Base-by-base conservation (phyloP, 352 stramenopile species). In the Globisporangium camurandrum region DNA sequence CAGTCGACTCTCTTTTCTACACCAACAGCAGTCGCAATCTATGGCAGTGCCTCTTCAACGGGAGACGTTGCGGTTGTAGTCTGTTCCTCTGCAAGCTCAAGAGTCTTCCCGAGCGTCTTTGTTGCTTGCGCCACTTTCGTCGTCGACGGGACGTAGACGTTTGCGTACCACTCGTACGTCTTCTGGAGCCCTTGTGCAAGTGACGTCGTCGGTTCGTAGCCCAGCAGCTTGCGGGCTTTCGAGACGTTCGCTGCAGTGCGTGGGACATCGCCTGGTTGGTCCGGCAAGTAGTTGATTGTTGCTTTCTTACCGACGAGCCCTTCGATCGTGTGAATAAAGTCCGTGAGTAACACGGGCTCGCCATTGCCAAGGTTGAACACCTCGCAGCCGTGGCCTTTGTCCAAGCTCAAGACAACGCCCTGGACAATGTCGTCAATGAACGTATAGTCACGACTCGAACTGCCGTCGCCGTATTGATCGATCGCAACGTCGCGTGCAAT, bases 381-480 rank as follows among this genome's bases (percentile, higher is more conserved):
- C 69, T 98, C 73, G 64, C 95, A 98, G 19, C 91, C 83, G 5
- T 46, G 46, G 5, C 58, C 75, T 34, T 66, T 80, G 61, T 92
- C 78, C 26, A 84, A 66, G 53, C 71, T 84, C 55, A 90, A 58
- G 44, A 92, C 12, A 24, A 99, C 83, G 24, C 96, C 96, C 61
- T 98, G 89, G 12, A 98, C 95, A 60, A 99, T 98, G 65, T 99
- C 96, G 46, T 86, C 85, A 49, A 99, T 97, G 69, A 98, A 99
- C 11, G 96, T 99, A 75, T 98, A 99, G 67, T 99, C 96, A 33
- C 96, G 73, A 44, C 70, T 93, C 9, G 90, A 97, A 8, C 70
- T 90, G 26, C 96, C 96, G 62, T 99, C 95, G 31, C 96, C 96
- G 70, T 97, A 99, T 70, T 98, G 92, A 53, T 98, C 86, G 34